Percentiles rank a stretch among this genome's conserved stretches.
phyloP scores from a whole-genome alignment of 768 basidiomycete species.

The Amanita molliuscula region DNA sequence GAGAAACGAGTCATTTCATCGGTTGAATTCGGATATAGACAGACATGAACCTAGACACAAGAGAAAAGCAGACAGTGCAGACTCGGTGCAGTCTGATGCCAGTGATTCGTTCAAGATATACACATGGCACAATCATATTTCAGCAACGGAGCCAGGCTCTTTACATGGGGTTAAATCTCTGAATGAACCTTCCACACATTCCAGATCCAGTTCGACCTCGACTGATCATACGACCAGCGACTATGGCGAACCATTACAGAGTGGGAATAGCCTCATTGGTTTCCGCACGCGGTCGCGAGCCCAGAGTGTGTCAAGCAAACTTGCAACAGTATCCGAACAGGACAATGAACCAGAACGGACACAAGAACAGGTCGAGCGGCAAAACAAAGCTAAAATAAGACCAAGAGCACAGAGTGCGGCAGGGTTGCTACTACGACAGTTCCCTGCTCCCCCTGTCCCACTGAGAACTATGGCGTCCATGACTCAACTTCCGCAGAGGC shows the following conservation, averaged over 20 bases:
- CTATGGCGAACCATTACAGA: slow-evolving; percentile 1
- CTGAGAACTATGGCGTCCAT: background rate
- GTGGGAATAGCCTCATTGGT: background rate
- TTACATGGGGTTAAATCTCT: background rate
- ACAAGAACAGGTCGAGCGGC: background rate
- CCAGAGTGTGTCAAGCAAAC: background rate
- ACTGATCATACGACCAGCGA: slow-evolving; percentile 2
- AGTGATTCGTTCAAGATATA: background rate
- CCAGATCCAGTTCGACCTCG: slow-evolving; percentile 1
- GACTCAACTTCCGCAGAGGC: slow-evolving; percentile 1
- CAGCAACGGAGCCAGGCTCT: background rate
- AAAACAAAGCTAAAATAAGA: background rate
- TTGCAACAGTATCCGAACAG: slow-evolving; percentile 1
- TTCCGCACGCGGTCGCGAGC: background rate
- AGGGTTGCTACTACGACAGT: background rate
- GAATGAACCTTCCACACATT: background rate
- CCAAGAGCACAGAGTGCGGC: slow-evolving; percentile 3
- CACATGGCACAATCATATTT: background rate
- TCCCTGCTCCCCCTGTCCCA: background rate
- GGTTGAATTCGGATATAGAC: background rate
- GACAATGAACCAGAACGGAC: background rate
- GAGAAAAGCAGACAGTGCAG: background rate
- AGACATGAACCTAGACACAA: background rate
- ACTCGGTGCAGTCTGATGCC: background rate
- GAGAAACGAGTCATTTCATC: background rate